Conservation (phyloP, 257 asterid species). For the Salvia splendens region DNA sequence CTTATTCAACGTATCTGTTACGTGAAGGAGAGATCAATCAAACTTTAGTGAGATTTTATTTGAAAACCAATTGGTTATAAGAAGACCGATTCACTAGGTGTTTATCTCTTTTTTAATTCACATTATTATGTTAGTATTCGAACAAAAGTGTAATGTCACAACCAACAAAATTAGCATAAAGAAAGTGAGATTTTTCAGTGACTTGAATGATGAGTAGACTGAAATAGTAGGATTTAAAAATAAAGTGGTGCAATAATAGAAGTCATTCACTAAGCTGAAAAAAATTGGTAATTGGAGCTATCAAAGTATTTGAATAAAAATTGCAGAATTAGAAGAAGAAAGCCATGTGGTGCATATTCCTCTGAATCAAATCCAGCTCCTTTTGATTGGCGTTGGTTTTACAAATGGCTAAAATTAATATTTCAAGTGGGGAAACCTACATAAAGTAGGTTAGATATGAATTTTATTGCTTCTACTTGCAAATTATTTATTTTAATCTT, state of each 20-base stretch:
- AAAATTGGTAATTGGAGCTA: slow-evolving; percentile 46
- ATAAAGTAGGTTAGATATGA: slow-evolving; percentile 35
- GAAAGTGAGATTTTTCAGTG: slow-evolving; percentile 15
- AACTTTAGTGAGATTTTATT: too few species aligned
- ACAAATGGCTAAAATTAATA: slow-evolving; percentile 10
- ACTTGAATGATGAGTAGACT: slow-evolving; percentile 14
- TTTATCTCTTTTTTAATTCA: too few species aligned
- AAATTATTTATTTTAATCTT: background rate
- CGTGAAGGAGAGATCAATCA: too few species aligned
- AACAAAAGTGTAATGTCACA: background rate
- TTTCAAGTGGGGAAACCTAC: slow-evolving; percentile 31
- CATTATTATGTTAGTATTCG: too few species aligned
- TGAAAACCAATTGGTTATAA: too few species aligned
- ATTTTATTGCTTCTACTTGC: background rate
- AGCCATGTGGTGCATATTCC: slow-evolving; percentile 35
- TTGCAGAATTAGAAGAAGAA: slow-evolving; percentile 23
- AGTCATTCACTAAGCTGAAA: slow-evolving; percentile 29
- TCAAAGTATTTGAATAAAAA: slow-evolving; percentile 28
- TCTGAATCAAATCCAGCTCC: slow-evolving; percentile 15
- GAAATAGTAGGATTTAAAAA: background rate
- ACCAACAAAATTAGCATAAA: background rate
- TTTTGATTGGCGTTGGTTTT: slow-evolving; percentile 4
- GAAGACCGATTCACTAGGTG: too few species aligned
- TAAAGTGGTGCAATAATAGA: slow-evolving; percentile 12
- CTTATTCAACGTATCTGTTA: too few species aligned